Evolutionary conservation across 179 eudicot genomes (phyloP).

Genomic region (Beta lomatogona): DNA sequence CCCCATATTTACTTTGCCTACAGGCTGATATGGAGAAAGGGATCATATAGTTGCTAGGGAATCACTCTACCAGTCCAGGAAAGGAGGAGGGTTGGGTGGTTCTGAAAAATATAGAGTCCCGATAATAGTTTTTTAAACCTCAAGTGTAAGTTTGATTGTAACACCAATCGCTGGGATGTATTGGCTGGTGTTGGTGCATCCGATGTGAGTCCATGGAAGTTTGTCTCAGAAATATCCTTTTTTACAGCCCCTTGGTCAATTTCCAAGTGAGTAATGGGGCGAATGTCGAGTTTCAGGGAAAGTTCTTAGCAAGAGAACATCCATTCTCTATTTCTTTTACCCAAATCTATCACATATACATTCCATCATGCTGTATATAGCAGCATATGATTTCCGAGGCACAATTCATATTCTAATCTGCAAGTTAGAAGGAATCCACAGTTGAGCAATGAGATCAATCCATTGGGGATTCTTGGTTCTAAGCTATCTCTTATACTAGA

Average conservation of each 20-base stretch:
- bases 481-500: background rate
- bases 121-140: background rate
- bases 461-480: background rate
- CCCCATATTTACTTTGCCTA: background rate
- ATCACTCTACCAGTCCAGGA: too few species aligned
- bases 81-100: too few species aligned
- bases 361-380: background rate
- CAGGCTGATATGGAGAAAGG: background rate
- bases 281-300: background rate
- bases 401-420: background rate
- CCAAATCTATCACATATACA: background rate
- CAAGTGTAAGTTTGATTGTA: background rate
- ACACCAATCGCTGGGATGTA: background rate
- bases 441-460: background rate
- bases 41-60: too few species aligned
- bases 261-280: background rate
- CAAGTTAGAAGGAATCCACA: too few species aligned
- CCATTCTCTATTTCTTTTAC: too few species aligned
- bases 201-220: background rate
- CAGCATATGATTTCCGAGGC: background rate
- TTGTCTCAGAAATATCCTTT: background rate
- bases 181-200: background rate
- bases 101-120: too few species aligned
- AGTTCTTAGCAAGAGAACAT: background rate
- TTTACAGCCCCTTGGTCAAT: background rate